phyloP scores from a whole-genome alignment of 768 basidiomycete genomes.

The Psilocybe azurescens region DNA sequence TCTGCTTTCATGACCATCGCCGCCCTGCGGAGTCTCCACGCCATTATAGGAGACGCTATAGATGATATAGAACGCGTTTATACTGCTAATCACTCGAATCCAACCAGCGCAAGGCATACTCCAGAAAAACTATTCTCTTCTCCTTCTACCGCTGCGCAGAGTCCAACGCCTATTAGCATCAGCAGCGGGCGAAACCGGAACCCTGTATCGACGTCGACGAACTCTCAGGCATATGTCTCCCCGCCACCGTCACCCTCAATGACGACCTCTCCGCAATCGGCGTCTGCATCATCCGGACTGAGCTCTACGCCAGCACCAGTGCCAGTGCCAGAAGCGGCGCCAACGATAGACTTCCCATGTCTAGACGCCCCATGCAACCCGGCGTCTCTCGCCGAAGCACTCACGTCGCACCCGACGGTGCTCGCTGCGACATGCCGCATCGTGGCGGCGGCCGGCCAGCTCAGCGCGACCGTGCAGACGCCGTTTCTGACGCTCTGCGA shows the following conservation, averaged over 20 bases:
- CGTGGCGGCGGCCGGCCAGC: constrained; percentile 72
- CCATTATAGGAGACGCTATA: constrained; percentile 70
- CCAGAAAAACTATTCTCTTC: too few relatives aligned
- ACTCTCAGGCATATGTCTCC: constrained; percentile 34
- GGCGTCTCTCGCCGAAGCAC: constrained; percentile 52
- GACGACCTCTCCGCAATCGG: constrained; percentile 1
- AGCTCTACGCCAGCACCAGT: too few relatives aligned
- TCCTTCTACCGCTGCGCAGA: not conserved
- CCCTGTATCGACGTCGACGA: constrained; percentile 4
- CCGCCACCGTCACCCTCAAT: constrained; percentile 39
- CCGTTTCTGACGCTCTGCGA: constrained; percentile 76
- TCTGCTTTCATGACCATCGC: constrained; percentile 58
- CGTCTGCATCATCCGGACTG: too few relatives aligned
- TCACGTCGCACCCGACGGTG: constrained; percentile 65
- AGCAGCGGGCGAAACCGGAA: constrained; percentile 1
- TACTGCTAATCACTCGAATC: constrained; percentile 19
- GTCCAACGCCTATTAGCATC: not conserved
- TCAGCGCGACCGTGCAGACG: constrained; percentile 62
- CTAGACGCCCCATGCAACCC: constrained; percentile 53
- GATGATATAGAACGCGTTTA: constrained; percentile 72
- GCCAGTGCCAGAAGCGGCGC: not conserved
- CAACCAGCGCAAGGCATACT: too few relatives aligned
- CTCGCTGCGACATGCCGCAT: constrained; percentile 65
- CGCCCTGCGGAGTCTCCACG: constrained; percentile 64
- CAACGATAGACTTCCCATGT: constrained; percentile 59